phyloP scores from a whole-genome alignment of 148 eudicot genomes.

The Camellia sinensis region DNA sequence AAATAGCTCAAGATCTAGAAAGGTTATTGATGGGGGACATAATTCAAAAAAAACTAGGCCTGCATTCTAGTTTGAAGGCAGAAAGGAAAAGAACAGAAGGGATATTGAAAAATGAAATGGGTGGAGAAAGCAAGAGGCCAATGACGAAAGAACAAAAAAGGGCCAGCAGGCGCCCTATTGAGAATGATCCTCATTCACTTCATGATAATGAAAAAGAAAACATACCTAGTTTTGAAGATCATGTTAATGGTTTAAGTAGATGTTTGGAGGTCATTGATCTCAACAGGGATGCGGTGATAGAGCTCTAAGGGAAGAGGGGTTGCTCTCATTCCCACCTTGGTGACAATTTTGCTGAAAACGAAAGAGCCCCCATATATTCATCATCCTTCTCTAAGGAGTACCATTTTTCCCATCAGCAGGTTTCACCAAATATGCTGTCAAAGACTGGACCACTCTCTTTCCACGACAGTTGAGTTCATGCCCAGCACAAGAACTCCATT shows the following conservation, averaged over 20 bases:
- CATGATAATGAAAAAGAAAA: conserved; percentile 11
- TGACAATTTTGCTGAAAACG: neutral
- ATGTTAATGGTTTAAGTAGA: conserved; percentile 18
- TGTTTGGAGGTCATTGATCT: conserved; percentile 29
- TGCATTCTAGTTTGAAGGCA: conserved; percentile 3
- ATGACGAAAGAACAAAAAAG: conserved; percentile 2
- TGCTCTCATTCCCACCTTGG: neutral
- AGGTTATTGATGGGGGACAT: conserved; percentile 4
- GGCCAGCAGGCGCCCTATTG: neutral
- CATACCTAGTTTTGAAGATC: conserved; percentile 19
- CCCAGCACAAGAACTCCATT: no score
- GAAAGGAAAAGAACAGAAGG: conserved; percentile 14
- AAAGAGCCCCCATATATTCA: no score
- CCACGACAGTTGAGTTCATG: no score
- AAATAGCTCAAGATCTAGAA: conserved; percentile 15
- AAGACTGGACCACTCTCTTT: no score
- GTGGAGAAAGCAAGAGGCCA: conserved; percentile 12
- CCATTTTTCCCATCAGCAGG: no score
- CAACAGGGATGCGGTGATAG: conserved; percentile 4
- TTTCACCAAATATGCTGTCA: no score
- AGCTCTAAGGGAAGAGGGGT: conserved; percentile 12
- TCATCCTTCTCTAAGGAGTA: no score
- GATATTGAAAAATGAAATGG: conserved; percentile 9
- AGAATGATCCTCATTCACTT: conserved; percentile 2
- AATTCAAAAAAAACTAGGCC: conserved; percentile 1